A percentile compares a stretch with the other conserved stretches of the same genome.
phyloP scores from a whole-genome alignment of 257 asterid genomes.

The Solanum ossicruentum region DNA sequence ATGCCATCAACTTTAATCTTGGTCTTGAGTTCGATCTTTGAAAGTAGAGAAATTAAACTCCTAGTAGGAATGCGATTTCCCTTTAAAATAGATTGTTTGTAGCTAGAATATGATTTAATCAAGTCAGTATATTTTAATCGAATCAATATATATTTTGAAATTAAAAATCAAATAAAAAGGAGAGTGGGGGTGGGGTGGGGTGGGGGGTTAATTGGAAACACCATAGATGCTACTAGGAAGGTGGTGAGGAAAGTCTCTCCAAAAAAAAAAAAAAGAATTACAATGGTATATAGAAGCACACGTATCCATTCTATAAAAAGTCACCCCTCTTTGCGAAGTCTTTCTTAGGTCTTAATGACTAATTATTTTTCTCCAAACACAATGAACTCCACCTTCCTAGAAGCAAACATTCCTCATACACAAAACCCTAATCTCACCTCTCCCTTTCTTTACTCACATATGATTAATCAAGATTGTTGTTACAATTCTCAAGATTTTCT shows the following conservation, averaged over 20 bases:
- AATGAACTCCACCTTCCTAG: not conserved
- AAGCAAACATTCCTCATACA: not conserved
- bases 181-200: too few relatives aligned
- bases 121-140: too few relatives aligned
- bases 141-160: not conserved
- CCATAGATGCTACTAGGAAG: conserved; percentile 9
- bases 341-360: not conserved
- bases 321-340: not conserved
- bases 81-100: not conserved
- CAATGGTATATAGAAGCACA: not conserved
- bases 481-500: not conserved
- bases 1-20: not conserved
- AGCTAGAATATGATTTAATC: fast-evolving
- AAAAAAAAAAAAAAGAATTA: not conserved
- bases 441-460: not conserved
- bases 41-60: fast-evolving
- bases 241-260: conserved; percentile 3
- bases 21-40: too few relatives aligned
- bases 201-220: not conserved
- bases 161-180: not conserved
- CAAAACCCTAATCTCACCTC: not conserved
- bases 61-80: fast-evolving
- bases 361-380: not conserved
- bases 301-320: not conserved
- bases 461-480: not conserved